A percentile compares a stretch with the other conserved stretches of the same genome.
These are phyloP conservation scores for Coemansia sp. DNA, from an alignment of 192 early-diverging fungal species.

Conservation along the genomic window DNA sequence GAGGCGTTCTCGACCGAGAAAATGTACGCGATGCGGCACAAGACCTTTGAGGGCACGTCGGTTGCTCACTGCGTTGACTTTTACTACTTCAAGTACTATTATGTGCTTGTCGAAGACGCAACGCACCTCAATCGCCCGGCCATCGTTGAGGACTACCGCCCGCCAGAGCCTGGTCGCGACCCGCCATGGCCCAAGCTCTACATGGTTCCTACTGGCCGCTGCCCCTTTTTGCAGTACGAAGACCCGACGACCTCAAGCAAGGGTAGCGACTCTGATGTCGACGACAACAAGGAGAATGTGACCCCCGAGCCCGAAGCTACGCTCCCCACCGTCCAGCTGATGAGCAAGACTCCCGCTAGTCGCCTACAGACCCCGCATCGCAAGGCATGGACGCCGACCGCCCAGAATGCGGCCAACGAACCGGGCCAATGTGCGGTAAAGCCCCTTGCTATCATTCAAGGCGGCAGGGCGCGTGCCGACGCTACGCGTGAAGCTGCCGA, in stretches of 20 bases:
- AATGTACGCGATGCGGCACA: slow-evolving; percentile 45
- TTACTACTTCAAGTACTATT: slow-evolving; percentile 53
- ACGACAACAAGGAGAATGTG: slow-evolving; percentile 50
- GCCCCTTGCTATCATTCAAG: slow-evolving; percentile 1
- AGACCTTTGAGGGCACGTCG: slow-evolving; percentile 37
- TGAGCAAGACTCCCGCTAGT: slow-evolving; percentile 47
- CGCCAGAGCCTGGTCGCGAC: slow-evolving; percentile 40
- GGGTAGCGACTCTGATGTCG: slow-evolving; percentile 43
- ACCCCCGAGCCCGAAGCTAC: slow-evolving; percentile 47
- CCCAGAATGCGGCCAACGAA: neutral
- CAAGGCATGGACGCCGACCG: slow-evolving; percentile 21
- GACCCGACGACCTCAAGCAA: slow-evolving; percentile 54
- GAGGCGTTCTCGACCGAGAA: slow-evolving; percentile 50
- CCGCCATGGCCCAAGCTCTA: slow-evolving; percentile 57
- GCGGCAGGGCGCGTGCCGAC: neutral
- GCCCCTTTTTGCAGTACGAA: slow-evolving; percentile 57
- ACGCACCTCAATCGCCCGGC: slow-evolving; percentile 50
- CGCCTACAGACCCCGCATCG: slow-evolving; percentile 31
- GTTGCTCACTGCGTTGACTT: slow-evolving; percentile 46
- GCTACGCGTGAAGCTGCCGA: neutral
- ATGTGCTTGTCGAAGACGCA: slow-evolving; percentile 50
- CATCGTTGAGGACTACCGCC: slow-evolving; percentile 49
- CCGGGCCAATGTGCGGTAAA: neutral
- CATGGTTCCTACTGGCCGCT: slow-evolving; percentile 54
- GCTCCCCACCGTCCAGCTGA: slow-evolving; percentile 26